Evolutionary conservation across 768 basidiomycete genomes (phyloP).

Genomic region (Brasilioporus rufonigricans): DNA sequence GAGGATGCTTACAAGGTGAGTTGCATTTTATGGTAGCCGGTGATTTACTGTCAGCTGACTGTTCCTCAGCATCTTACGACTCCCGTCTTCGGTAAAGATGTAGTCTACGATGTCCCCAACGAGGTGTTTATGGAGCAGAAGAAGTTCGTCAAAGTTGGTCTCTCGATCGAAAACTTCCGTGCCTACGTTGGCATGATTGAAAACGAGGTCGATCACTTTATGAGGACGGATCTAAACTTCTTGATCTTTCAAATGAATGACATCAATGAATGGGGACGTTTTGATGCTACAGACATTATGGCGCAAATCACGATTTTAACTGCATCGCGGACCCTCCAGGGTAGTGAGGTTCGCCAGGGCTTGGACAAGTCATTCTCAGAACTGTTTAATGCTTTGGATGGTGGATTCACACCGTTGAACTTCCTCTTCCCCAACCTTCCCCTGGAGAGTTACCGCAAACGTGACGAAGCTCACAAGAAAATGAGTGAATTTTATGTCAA

Average conservation of each 20-base stretch:
- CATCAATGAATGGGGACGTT: slow-evolving; percentile 74
- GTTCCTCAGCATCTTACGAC: slow-evolving; percentile 75
- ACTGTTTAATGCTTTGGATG: slow-evolving; percentile 85
- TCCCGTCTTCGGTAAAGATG: slow-evolving; percentile 95
- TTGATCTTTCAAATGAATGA: slow-evolving; percentile 57
- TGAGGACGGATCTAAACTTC: slow-evolving; percentile 66
- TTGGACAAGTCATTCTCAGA: slow-evolving; percentile 85
- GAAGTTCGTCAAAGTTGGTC: slow-evolving; percentile 94
- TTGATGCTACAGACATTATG: slow-evolving; percentile 70
- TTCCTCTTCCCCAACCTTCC: slow-evolving; percentile 95
- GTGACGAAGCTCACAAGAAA: slow-evolving; percentile 87
- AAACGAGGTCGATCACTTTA: slow-evolving; percentile 69
- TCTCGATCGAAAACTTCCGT: slow-evolving; percentile 88
- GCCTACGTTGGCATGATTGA: slow-evolving; percentile 81
- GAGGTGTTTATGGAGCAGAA: slow-evolving; percentile 99
- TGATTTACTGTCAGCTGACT: background rate
- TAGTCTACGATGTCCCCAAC: slow-evolving; percentile 97
- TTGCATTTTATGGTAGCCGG: background rate
- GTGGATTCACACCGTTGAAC: slow-evolving; percentile 94
- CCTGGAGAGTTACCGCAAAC: slow-evolving; percentile 81
- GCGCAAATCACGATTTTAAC: slow-evolving; percentile 94
- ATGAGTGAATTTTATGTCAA: slow-evolving; percentile 93
- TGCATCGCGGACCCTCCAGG: slow-evolving; percentile 91
- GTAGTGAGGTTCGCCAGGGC: slow-evolving; percentile 76
- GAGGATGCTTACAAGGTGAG: slow-evolving; percentile 94